Percentiles rank a stretch among this genome's conserved stretches.
Evolutionary conservation across 208 protist genomes (phyloP).

Genomic region (Crithidia thermophila): DNA sequence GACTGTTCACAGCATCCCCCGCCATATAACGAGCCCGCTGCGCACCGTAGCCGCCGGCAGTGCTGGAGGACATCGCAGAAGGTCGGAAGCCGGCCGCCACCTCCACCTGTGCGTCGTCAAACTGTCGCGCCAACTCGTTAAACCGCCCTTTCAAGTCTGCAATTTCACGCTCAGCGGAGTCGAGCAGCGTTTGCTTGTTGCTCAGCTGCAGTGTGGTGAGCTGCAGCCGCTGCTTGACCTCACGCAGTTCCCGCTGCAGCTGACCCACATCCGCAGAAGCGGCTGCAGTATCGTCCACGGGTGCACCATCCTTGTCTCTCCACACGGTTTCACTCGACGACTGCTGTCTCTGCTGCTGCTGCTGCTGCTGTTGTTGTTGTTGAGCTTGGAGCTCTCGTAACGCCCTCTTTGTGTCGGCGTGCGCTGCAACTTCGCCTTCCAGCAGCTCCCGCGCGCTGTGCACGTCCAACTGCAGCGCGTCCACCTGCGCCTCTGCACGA

Average conservation of each 20-base stretch:
- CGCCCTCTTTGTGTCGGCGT: conserved; percentile 38
- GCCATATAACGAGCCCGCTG: no score
- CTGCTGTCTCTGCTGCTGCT: neutral
- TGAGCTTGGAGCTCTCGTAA: conserved; percentile 35
- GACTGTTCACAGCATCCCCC: no score
- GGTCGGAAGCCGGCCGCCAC: conserved; percentile 39
- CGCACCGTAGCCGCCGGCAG: neutral
- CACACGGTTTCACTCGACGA: conserved; percentile 4
- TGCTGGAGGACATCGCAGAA: neutral
- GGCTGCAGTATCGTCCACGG: no score
- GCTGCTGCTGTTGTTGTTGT: neutral
- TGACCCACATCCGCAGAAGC: conserved; percentile 7
- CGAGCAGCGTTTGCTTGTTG: conserved; percentile 51
- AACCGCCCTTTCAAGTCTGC: conserved; percentile 53
- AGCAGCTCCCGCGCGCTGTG: conserved; percentile 44
- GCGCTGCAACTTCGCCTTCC: conserved; percentile 50
- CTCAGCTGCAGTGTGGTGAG: conserved; percentile 36
- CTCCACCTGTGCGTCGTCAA: conserved; percentile 46
- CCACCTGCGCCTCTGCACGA: conserved; percentile 16
- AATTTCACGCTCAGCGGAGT: conserved; percentile 44
- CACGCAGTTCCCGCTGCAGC: conserved; percentile 18
- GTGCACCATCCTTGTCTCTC: no score
- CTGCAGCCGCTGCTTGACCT: conserved; percentile 30
- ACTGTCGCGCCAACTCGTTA: conserved; percentile 43
- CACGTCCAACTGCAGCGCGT: conserved; percentile 37